Conservation (phyloP, 208 protist genomes). For the Porcisia hertigi region DNA sequence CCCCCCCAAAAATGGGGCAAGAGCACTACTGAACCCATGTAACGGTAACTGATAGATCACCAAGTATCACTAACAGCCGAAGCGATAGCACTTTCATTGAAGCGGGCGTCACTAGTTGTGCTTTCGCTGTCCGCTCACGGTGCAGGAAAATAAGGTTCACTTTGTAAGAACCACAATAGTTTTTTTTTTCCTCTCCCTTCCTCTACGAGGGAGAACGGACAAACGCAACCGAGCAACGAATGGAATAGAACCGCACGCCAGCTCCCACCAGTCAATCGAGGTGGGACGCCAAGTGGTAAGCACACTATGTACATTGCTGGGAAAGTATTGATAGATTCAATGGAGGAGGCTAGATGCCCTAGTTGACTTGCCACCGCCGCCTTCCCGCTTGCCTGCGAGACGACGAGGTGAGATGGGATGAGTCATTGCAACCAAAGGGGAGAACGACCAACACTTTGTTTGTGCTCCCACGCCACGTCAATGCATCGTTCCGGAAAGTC, state of each 20-base stretch:
- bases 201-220: background rate
- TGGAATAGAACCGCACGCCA: background rate
- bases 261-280: background rate
- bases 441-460: slow-evolving; percentile 24
- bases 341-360: background rate
- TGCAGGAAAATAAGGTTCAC: no score
- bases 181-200: background rate
- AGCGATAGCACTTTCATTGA: no score
- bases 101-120: no score
- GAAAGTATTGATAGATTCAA: background rate
- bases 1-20: no score
- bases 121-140: no score
- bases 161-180: background rate
- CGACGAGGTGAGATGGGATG: background rate
- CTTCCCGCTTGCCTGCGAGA: background rate
- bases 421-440: slow-evolving; percentile 24
- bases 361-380: background rate
- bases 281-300: background rate
- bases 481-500: slow-evolving; percentile 39
- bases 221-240: background rate
- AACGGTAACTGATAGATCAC: no score
- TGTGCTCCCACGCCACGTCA: slow-evolving; percentile 50
- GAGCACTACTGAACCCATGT: no score
- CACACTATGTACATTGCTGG: background rate
- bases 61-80: no score